Base-by-base conservation (phyloP, 805 yeast species). In the Sporopachydermia quercuum region DNA sequence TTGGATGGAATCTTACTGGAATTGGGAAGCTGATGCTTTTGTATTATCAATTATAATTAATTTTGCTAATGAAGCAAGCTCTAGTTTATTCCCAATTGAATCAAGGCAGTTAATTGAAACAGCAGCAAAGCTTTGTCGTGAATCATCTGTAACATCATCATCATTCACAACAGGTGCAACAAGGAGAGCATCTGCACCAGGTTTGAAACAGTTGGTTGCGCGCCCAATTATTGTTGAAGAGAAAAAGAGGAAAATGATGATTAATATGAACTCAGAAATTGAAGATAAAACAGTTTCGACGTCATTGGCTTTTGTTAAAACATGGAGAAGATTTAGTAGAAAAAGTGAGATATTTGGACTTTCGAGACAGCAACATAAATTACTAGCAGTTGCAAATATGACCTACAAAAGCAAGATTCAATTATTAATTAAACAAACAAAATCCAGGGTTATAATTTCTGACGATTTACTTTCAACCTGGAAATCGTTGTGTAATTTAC, bases 1-100 rank as follows among this genome's bases (percentile, higher is more conserved):
- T 27, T 89, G 98, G 98, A 60, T 89, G 56, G 94, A 85, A 56
- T 78, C 91, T 39, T 86, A 80, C 54, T 89, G 96, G 96, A 73
- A 76, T 45, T 72, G 70, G 37, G 65, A 68, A 35, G 52, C 50
- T 15, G 94, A 86, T 54, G 71, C 70, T 44, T 58, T 56, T 17
- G 61, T 77, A 34, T 59, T 86, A 37, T 74, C 91, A 8, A 78
- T 84, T 0, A 60, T 85, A 50, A 68, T 81, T 36, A 81, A 81
- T 50, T 80, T 85, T 52, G 77, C 83, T 51, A 82, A 81, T 54
- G 94, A 82, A 56, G 85, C 77, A 11, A 65, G 76, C n/a, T 63
- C 72, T n/a, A 51, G 55, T 8, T 63, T 55, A 42, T 58, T 80
- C 40, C 93, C 91, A 1, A 57, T 76, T 15, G 89, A 81, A 46